Conservation (phyloP, 2,329 filamentous ascomycete genomes). For the Alternaria triticina region DNA sequence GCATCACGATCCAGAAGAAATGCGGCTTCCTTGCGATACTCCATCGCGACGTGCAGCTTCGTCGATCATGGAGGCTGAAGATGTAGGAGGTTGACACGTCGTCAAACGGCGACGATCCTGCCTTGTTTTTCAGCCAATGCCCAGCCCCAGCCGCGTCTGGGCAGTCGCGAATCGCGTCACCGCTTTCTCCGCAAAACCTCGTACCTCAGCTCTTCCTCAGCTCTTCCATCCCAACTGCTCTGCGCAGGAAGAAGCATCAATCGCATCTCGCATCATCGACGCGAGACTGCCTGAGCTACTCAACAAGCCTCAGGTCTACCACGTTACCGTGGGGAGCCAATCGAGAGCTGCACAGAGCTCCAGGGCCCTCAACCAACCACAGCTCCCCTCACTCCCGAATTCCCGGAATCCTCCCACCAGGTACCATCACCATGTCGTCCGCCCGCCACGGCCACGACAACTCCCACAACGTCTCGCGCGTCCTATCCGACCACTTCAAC, state of each 20-base stretch:
- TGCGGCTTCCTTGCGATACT: accelerated
- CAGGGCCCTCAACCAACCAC: not conserved
- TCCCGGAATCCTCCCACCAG: not conserved
- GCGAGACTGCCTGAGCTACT: not conserved
- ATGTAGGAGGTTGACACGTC: not conserved
- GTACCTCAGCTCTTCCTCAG: slow-evolving; percentile 3
- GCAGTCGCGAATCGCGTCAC: slow-evolving; percentile 5
- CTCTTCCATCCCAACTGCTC: slow-evolving; percentile 4
- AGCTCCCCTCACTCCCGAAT: not conserved
- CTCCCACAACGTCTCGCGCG: slow-evolving; percentile 14
- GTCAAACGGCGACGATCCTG: not conserved
- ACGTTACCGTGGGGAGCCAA: not conserved
- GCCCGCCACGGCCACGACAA: slow-evolving; percentile 13
- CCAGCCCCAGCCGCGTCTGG: slow-evolving; percentile 9
- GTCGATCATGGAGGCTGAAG: not conserved
- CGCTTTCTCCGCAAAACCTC: not conserved
- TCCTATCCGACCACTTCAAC: slow-evolving; percentile 19
- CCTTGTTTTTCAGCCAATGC: not conserved
- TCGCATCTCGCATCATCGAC: not conserved
- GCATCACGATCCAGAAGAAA: not conserved
- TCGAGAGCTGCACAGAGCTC: not conserved
- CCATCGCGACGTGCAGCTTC: not conserved
- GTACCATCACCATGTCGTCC: slow-evolving; percentile 6
- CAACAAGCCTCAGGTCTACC: not conserved
- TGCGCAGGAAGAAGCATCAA: not conserved